A percentile compares a stretch with the other conserved stretches of the same genome.
Conservation (phyloP, 2,329 filamentous ascomycete species). For the Claviceps humidiphila region DNA sequence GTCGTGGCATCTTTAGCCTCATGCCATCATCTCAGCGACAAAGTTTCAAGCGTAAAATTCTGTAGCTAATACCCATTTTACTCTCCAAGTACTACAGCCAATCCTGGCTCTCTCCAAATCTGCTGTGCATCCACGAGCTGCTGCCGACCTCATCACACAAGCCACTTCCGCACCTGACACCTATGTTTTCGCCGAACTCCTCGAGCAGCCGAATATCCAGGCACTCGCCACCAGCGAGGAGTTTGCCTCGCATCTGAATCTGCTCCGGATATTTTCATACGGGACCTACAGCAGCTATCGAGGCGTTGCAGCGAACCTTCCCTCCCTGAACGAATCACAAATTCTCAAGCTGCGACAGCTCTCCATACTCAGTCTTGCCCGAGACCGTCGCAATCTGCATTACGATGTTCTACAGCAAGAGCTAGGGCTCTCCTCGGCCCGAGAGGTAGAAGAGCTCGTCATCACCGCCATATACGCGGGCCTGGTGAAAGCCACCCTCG, state of each 20-base stretch:
- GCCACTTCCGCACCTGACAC: conserved; percentile 84
- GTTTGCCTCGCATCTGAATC: conserved; percentile 47
- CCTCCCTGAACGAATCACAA: conserved; percentile 59
- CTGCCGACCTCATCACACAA: conserved; percentile 72
- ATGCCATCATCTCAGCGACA: not conserved
- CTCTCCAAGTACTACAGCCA: conserved; percentile 41
- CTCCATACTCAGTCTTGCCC: conserved; percentile 69
- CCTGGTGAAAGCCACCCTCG: conserved; percentile 69
- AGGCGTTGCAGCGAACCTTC: conserved; percentile 37
- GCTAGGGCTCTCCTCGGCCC: conserved; percentile 52
- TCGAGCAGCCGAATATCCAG: conserved; percentile 68
- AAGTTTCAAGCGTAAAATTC: not conserved
- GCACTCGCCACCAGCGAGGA: conserved; percentile 50
- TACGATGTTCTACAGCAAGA: conserved; percentile 56
- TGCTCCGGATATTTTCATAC: conserved; percentile 84
- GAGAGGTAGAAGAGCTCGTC: conserved; percentile 73
- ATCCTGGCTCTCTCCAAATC: conserved; percentile 82
- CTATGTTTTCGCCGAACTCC: conserved; percentile 88
- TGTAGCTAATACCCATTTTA: not conserved
- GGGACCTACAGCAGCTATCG: conserved; percentile 73
- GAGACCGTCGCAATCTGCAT: conserved; percentile 52
- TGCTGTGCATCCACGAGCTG: conserved; percentile 68
- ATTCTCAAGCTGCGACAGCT: conserved; percentile 79
- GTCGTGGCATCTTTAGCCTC: not conserved
- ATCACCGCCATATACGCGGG: conserved; percentile 80